Evolutionary conservation across 2,329 filamentous ascomycete species (phyloP).

Genomic region (Akanthomyces dipterigenus): DNA sequence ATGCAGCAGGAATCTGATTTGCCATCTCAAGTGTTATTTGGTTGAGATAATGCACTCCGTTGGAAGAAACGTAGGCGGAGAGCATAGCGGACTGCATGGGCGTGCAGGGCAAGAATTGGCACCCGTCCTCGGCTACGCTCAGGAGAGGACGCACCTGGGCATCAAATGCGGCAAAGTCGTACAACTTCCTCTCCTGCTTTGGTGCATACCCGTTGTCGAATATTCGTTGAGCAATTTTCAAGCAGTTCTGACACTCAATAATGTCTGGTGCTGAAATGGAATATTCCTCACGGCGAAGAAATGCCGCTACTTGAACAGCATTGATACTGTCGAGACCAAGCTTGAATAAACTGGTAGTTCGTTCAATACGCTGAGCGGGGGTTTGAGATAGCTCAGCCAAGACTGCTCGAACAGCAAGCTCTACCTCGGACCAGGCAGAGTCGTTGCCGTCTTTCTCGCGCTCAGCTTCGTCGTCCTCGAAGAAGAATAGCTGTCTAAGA

Average conservation of each 20-base stretch:
- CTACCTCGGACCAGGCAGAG: slow-evolving; percentile 15
- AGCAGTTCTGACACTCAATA: slow-evolving; percentile 52
- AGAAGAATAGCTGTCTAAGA: slow-evolving; percentile 16
- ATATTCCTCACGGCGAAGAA: slow-evolving; percentile 54
- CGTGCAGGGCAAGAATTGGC: slow-evolving; percentile 68
- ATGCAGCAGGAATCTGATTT: slow-evolving; percentile 26
- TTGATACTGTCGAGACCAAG: slow-evolving; percentile 91
- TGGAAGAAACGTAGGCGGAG: slow-evolving; percentile 61
- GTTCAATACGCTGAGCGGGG: slow-evolving; percentile 42
- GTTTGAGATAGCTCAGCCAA: slow-evolving; percentile 53
- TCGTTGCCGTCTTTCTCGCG: background rate
- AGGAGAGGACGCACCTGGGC: slow-evolving; percentile 25
- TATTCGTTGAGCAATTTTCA: slow-evolving; percentile 26
- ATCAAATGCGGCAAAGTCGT: slow-evolving; percentile 37
- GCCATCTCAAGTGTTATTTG: slow-evolving; percentile 51
- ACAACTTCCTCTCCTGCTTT: slow-evolving; percentile 14
- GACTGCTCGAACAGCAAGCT: slow-evolving; percentile 42
- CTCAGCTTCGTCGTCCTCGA: slow-evolving; percentile 16
- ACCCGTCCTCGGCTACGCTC: slow-evolving; percentile 16
- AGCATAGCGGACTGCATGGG: slow-evolving; percentile 74
- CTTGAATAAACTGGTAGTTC: slow-evolving; percentile 69
- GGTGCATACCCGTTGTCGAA: background rate
- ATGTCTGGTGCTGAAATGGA: slow-evolving; percentile 64
- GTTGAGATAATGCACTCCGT: slow-evolving; percentile 70
- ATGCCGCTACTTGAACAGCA: slow-evolving; percentile 67